Base-by-base conservation (phyloP, 169 alveolate species). In the Plasmodium cynomolgi region DNA sequence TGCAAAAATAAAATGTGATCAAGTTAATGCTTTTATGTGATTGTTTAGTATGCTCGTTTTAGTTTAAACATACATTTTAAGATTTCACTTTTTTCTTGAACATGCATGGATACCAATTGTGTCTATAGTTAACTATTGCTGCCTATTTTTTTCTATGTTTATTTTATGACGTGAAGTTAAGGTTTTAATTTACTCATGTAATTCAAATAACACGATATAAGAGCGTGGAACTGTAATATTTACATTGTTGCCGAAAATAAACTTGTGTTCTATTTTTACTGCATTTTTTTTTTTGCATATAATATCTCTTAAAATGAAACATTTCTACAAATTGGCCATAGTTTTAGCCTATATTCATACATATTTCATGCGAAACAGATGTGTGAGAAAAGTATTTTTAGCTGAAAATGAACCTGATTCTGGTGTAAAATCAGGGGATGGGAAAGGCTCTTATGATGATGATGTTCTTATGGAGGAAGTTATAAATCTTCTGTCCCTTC, bases 391-490 rank as follows among this genome's bases (percentile, higher is more conserved):
- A 17, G 73, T 58, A 83, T 31, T 34, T 31, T 20, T 83, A 83
- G 91, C 81, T 50, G 91, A 83, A 83, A 83, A 83, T 17, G 71
- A 83, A 58, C 81, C 44, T 31, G 47, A 54, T 7, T 29, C 33
- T 56, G 91, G 72, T 34, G 34, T n/a, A 34, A 33, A 5, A 17
- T 20, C 82, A 83, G 17, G 17, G n/a, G 34, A 83, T 8, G 23
- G 26, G 31, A 44, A 62, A 58, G 39, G 23, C 26, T 17, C 17
- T 58, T 39, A 33, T 83, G 58, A 20, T 58, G 58, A 56, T 5
- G 80, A 56, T 20, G 7, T 3, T n/a, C n/a, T n/a, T 41, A 11
- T 81, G 13, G 0, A 7, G 4, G 29, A 3, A 13, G 88, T 20
- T n/a, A 44, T 81, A 50, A 26, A 26, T 7, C 29, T 81, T 81